These are phyloP conservation scores for Nakazawaea sp. DNA, from an alignment of 805 yeast genomes.

Conservation along the genomic window DNA sequence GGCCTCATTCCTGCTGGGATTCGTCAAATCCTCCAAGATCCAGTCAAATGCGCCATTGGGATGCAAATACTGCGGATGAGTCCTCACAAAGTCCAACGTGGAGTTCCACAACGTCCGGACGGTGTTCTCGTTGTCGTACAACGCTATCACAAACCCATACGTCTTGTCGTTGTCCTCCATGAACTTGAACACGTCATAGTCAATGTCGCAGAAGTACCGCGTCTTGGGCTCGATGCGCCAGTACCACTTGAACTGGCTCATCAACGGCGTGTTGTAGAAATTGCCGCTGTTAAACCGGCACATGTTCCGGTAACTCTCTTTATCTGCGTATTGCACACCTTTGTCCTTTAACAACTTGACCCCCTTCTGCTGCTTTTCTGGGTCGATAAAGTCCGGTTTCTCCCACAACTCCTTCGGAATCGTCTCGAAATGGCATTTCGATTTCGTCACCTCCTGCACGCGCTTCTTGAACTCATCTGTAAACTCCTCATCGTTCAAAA, in stretches of 20 bases:
- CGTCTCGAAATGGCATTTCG: slow-evolving; percentile 20
- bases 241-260: slow-evolving; percentile 58
- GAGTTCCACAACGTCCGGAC: slow-evolving; percentile 62
- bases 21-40: slow-evolving; percentile 44
- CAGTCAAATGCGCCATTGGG: slow-evolving; percentile 49
- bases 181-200: slow-evolving; percentile 74
- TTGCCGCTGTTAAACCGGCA: slow-evolving; percentile 69
- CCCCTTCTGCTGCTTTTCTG: slow-evolving; percentile 25
- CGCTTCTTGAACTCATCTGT: slow-evolving; percentile 62
- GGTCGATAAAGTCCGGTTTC: slow-evolving; percentile 37
- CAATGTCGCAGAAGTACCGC: slow-evolving; percentile 56
- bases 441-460: slow-evolving; percentile 32
- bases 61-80: slow-evolving; percentile 51
- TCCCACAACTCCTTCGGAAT: slow-evolving; percentile 43
- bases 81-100: slow-evolving; percentile 51
- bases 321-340: slow-evolving; percentile 52
- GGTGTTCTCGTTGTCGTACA: slow-evolving; percentile 66
- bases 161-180: slow-evolving; percentile 60
- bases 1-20: slow-evolving; percentile 32
- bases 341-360: slow-evolving; percentile 30
- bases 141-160: slow-evolving; percentile 65
- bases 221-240: slow-evolving; percentile 83
- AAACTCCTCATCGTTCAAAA: slow-evolving; percentile 79
- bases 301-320: slow-evolving; percentile 72
- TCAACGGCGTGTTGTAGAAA: slow-evolving; percentile 57